Percentiles rank a stretch among this genome's conserved stretches.
Conservation (phyloP, 2,329 filamentous ascomycete genomes). For the Aspergillus ustus region DNA sequence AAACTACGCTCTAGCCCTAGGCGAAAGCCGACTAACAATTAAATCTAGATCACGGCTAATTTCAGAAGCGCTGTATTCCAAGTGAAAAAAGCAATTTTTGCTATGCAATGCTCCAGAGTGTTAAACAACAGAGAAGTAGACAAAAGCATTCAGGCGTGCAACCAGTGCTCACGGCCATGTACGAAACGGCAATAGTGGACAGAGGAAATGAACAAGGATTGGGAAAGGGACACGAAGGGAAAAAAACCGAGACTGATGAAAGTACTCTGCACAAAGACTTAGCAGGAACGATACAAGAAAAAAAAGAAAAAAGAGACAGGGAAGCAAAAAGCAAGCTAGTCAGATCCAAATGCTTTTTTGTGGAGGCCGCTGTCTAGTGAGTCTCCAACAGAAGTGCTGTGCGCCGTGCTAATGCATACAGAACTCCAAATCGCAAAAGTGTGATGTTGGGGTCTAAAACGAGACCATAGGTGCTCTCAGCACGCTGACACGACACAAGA, state of each 20-base stretch:
- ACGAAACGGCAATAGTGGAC: not conserved
- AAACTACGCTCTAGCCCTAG: not conserved
- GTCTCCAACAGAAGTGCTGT: constrained; percentile 9
- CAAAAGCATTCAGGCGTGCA: not conserved
- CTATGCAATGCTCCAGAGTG: not conserved
- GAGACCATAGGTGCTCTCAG: not conserved
- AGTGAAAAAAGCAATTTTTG: not conserved
- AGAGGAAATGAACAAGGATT: constrained; percentile 1
- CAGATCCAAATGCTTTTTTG: constrained; percentile 10
- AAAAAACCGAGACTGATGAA: not conserved
- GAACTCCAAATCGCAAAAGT: not conserved
- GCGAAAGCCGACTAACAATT: too few relatives aligned
- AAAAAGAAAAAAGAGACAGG: not conserved
- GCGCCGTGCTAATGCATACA: constrained; percentile 13
- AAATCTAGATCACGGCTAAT: not conserved
- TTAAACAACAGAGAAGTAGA: not conserved
- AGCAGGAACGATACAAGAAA: not conserved
- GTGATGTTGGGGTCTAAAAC: not conserved
- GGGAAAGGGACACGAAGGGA: not conserved
- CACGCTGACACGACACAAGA: constrained; percentile 2
- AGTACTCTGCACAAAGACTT: constrained; percentile 12
- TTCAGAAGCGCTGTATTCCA: not conserved
- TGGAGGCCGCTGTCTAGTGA: constrained; percentile 20
- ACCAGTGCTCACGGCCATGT: not conserved
- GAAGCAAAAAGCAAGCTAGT: not conserved